These are phyloP conservation scores for Agaricus subrufescens DNA, from an alignment of 768 basidiomycete species.

Conservation along the genomic window DNA sequence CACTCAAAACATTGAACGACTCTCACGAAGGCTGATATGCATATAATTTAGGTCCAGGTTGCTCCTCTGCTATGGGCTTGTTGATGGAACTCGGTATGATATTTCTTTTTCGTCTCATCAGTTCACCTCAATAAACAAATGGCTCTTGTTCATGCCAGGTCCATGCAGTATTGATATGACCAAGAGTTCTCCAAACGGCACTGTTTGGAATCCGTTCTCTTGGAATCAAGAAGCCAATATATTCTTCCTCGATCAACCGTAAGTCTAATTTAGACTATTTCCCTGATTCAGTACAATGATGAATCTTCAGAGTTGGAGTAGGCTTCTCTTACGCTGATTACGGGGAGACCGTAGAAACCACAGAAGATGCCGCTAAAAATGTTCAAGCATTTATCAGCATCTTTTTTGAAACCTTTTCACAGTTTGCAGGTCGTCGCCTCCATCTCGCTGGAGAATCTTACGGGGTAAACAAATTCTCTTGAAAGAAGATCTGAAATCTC, in stretches of 20 bases:
- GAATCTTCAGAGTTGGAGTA: not conserved
- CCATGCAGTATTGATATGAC: conserved; percentile 52
- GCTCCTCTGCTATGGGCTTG: conserved; percentile 44
- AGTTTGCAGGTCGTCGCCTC: conserved; percentile 63
- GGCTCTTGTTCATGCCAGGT: conserved; percentile 24
- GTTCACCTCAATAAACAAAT: not conserved
- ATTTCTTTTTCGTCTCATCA: conserved; percentile 18
- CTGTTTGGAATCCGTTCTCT: conserved; percentile 52
- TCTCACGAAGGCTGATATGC: not conserved
- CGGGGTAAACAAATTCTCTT: conserved; percentile 22
- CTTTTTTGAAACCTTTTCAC: conserved; percentile 74
- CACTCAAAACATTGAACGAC: not conserved
- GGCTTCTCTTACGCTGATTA: conserved; percentile 51
- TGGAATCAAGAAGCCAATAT: conserved; percentile 69
- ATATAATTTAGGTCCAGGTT: conserved; percentile 30
- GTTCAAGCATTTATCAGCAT: conserved; percentile 72
- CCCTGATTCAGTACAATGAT: conserved; percentile 24
- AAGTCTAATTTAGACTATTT: conserved; percentile 14
- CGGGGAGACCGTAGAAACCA: conserved; percentile 65
- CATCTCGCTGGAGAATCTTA: conserved; percentile 81
- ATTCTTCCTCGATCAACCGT: conserved; percentile 59
- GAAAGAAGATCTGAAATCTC: not conserved
- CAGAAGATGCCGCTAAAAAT: conserved; percentile 75
- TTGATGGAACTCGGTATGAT: conserved; percentile 64
- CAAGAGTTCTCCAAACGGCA: conserved; percentile 42